phyloP scores from a whole-genome alignment of 129 eudicot genomes.

The Dittrichia graveolens region DNA sequence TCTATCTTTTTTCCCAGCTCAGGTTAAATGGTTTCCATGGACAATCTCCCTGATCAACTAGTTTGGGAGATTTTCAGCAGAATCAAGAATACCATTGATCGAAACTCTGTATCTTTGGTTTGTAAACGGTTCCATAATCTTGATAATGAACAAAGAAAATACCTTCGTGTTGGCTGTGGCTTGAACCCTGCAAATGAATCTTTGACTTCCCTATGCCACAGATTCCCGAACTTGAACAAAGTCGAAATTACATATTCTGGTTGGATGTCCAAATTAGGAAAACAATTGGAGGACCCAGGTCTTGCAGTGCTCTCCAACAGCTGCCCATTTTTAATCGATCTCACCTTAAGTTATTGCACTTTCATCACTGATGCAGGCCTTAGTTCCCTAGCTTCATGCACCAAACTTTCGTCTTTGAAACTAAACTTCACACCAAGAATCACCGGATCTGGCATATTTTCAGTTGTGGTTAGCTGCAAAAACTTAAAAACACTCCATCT shows the following conservation, averaged over 20 bases:
- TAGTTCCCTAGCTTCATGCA: slow-evolving; percentile 55
- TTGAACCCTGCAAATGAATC: slow-evolving; percentile 74
- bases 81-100: slow-evolving; percentile 46
- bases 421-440: slow-evolving; percentile 75
- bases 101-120: slow-evolving; percentile 60
- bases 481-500: slow-evolving; percentile 59
- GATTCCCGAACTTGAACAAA: slow-evolving; percentile 63
- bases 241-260: slow-evolving; percentile 76
- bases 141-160: slow-evolving; percentile 63
- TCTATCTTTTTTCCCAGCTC: slow-evolving; percentile 21
- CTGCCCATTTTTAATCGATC: slow-evolving; percentile 56
- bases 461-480: slow-evolving; percentile 68
- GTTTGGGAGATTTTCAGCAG: slow-evolving; percentile 64
- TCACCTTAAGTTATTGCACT: slow-evolving; percentile 80
- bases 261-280: slow-evolving; percentile 80
- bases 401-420: slow-evolving; percentile 65
- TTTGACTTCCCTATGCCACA: slow-evolving; percentile 52
- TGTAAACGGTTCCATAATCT: slow-evolving; percentile 64
- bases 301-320: slow-evolving; percentile 50
- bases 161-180: slow-evolving; percentile 76
- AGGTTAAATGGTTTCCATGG: slow-evolving; percentile 56
- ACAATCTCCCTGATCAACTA: slow-evolving; percentile 66
- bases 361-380: slow-evolving; percentile 81
- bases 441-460: slow-evolving; percentile 72
- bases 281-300: slow-evolving; percentile 76